Percentiles rank a stretch among this genome's conserved stretches.
Evolutionary conservation across 2,329 filamentous ascomycete genomes (phyloP).

Genomic region (Ramularia collo-cygni): DNA sequence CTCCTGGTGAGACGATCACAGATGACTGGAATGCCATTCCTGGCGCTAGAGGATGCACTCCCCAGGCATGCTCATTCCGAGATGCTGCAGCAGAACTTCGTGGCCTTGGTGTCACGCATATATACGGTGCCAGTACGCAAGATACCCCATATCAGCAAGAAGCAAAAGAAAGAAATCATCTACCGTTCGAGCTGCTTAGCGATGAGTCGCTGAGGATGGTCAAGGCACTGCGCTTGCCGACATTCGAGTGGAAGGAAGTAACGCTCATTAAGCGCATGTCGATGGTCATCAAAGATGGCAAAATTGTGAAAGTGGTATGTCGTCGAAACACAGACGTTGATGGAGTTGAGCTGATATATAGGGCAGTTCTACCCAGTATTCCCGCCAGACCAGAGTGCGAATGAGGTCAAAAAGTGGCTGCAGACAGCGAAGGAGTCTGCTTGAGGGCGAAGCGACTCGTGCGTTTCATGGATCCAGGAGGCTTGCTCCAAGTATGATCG

Average conservation of each 20-base stretch:
- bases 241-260: constrained; percentile 35
- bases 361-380: constrained; percentile 26
- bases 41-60: constrained; percentile 39
- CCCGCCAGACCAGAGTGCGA: constrained; percentile 34
- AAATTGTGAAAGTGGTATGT: constrained; percentile 37
- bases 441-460: too few relatives aligned
- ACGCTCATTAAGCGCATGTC: constrained; percentile 34
- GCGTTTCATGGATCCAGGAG: too few relatives aligned
- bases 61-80: constrained; percentile 40
- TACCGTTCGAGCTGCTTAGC: constrained; percentile 37
- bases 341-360: constrained; percentile 20
- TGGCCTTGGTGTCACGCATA: constrained; percentile 26
- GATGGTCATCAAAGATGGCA: constrained; percentile 35
- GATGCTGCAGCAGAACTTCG: constrained; percentile 28
- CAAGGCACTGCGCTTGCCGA: constrained; percentile 32
- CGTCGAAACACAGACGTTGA: constrained; percentile 34
- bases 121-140: constrained; percentile 38
- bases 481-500: too few relatives aligned
- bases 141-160: constrained; percentile 36
- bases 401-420: constrained; percentile 2
- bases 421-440: not conserved
- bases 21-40: constrained; percentile 38
- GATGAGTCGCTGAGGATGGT: constrained; percentile 34
- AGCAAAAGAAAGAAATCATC: constrained; percentile 31
- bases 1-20: constrained; percentile 35